Base-by-base conservation (phyloP, 192 early-diverging fungal genomes). In the Allomyces macrogynus region DNA sequence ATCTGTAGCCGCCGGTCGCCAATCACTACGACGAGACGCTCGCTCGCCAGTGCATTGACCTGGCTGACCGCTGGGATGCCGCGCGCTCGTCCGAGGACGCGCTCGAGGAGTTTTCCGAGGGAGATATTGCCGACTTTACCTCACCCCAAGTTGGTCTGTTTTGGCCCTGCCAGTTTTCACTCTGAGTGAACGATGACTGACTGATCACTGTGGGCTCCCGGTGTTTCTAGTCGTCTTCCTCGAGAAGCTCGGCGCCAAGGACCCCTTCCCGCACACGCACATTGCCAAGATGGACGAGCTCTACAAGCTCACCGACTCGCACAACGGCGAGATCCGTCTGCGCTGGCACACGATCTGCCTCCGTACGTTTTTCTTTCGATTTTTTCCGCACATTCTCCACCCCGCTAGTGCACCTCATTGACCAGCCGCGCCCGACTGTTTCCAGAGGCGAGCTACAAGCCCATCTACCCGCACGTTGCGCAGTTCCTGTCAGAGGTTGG, bases 261-360 rank as follows among this genome's bases (percentile, higher is more conserved):
- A 78, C 3, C 76, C 86, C 20, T 69, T 91, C 16, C 73, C 82
- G n/a, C 76, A 84, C 42, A 54, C 67, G 14, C 74, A 78, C 54
- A 71, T 98, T 57, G 77, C 68, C 9, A 70, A 75, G 26, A 76
- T 98, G 76, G 89, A 93, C 67, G 64, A 76, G 62, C 64, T 81
- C 23, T 98, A 95, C 70, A 20, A 76, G 23, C 74, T 94, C 65
- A 82, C 88, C 10, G 27, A 61, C 20, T 77, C 84, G 54, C 77
- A 74, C 67, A 98, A 98, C 74, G 78, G 81, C 54, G 95, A 98
- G 72, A 82, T 96, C 67, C 75, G 81, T 43, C 89, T 89, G 74
- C 78, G 88, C 65, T 98, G 93, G 93, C 86, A 88, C 65, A 70
- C 78, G 71, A 65, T 96, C n/a, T 87, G 87, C 66, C 76, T 98